Percentiles rank a stretch among this genome's conserved stretches.
phyloP scores from a whole-genome alignment of 2,329 filamentous ascomycete species.

The Monosporascus sp. region DNA sequence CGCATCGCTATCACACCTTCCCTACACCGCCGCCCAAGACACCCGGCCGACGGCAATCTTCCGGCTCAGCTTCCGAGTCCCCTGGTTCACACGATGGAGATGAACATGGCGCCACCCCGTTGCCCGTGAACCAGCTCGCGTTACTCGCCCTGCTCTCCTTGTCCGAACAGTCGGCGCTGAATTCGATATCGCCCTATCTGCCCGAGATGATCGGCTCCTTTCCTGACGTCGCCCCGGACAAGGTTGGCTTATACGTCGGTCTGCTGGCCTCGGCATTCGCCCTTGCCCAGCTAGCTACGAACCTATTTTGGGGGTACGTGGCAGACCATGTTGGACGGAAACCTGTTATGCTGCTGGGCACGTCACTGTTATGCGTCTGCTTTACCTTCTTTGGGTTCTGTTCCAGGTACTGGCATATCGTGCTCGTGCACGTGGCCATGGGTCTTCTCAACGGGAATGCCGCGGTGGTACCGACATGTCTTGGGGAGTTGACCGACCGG shows the following conservation, averaged over 20 bases:
- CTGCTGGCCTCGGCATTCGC: slow-evolving; percentile 88
- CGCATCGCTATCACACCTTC: slow-evolving; percentile 74
- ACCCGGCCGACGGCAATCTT: slow-evolving; percentile 38
- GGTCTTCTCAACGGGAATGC: slow-evolving; percentile 93
- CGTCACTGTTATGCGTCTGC: slow-evolving; percentile 72
- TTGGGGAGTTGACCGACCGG: slow-evolving; percentile 91
- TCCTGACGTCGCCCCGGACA: slow-evolving; percentile 64
- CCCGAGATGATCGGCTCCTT: slow-evolving; percentile 88
- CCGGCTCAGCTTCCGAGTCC: slow-evolving; percentile 26
- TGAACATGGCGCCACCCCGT: slow-evolving; percentile 53
- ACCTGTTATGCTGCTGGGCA: slow-evolving; percentile 76
- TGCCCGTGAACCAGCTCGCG: slow-evolving; percentile 77
- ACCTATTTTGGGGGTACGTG: slow-evolving; percentile 85
- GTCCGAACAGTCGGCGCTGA: slow-evolving; percentile 92
- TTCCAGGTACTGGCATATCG: slow-evolving; percentile 72
- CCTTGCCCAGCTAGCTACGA: slow-evolving; percentile 84
- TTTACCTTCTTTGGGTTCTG: slow-evolving; percentile 88
- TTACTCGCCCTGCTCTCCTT: slow-evolving; percentile 85
- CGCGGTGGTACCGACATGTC: slow-evolving; percentile 84
- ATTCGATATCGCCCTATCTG: slow-evolving; percentile 92
- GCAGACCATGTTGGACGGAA: slow-evolving; percentile 77
- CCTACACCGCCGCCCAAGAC: slow-evolving; percentile 68
- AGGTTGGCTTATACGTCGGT: slow-evolving; percentile 85
- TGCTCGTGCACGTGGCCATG: slow-evolving; percentile 84
- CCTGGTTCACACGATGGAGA: slow-evolving; percentile 24